phyloP scores from a whole-genome alignment of 2,329 filamentous ascomycete species.

The Fusarium paranaense region DNA sequence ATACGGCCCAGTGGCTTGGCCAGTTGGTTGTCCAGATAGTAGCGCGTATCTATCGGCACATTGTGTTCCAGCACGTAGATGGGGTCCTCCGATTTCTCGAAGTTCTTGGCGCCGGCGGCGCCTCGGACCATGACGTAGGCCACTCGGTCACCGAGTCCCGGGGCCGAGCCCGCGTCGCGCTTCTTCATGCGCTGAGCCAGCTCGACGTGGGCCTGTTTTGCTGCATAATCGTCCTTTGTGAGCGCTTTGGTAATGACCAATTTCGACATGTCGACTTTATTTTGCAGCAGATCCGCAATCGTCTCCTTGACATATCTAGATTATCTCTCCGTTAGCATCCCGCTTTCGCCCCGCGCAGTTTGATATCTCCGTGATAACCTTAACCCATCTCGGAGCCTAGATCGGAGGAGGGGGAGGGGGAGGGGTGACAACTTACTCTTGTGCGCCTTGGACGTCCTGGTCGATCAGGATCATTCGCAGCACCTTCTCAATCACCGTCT shows the following conservation, averaged over 20 bases:
- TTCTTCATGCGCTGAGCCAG: conserved; percentile 97
- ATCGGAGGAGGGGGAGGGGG: not conserved
- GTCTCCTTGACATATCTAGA: conserved; percentile 92
- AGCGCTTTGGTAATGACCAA: conserved; percentile 98
- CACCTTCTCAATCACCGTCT: conserved; percentile 97
- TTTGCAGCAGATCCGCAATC: conserved; percentile 94
- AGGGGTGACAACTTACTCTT: conserved; percentile 76
- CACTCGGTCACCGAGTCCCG: conserved; percentile 92
- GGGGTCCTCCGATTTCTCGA: conserved; percentile 96
- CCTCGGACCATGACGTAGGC: conserved; percentile 98
- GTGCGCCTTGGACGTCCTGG: conserved; percentile 86
- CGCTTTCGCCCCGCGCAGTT: conserved; percentile 1
- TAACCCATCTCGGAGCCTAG: conserved; percentile 8
- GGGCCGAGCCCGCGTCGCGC: conserved; percentile 93
- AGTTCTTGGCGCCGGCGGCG: conserved; percentile 89
- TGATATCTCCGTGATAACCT: conserved; percentile 18
- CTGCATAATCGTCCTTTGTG: conserved; percentile 88
- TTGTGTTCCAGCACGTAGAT: conserved; percentile 98
- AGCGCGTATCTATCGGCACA: conserved; percentile 96
- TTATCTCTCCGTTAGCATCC: conserved; percentile 51
- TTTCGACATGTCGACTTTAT: conserved; percentile 99
- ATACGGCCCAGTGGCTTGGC: conserved; percentile 94
- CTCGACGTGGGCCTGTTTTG: conserved; percentile 96
- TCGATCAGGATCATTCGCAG: conserved; percentile 96
- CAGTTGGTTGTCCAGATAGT: conserved; percentile 98